A percentile compares a stretch with the other conserved stretches of the same genome.
Evolutionary conservation across 805 yeast species (phyloP).

Genomic region (Starmerella riodocensis): DNA sequence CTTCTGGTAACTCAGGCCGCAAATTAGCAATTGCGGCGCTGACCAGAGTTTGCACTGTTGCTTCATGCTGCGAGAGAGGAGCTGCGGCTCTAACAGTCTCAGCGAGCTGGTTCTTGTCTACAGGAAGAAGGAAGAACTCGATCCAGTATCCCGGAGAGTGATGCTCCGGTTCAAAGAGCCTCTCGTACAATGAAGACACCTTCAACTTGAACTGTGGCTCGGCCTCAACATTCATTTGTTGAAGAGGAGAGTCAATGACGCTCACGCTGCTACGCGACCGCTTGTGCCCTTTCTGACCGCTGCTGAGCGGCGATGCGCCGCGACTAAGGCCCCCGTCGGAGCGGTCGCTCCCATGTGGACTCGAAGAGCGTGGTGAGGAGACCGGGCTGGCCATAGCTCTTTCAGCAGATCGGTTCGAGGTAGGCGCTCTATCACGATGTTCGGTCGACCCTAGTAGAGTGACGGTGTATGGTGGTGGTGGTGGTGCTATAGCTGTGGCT

Average conservation of each 20-base stretch:
- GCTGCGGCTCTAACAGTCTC: slow-evolving; percentile 13
- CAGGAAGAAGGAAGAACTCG: slow-evolving; percentile 26
- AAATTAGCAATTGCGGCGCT: slow-evolving; percentile 21
- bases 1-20: slow-evolving; percentile 2
- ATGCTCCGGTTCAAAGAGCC: slow-evolving; percentile 19
- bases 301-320: too few relatives aligned
- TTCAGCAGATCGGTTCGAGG: too few relatives aligned
- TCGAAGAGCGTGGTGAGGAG: too few relatives aligned
- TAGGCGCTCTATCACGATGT: too few relatives aligned
- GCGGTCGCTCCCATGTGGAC: too few relatives aligned
- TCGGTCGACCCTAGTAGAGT: too few relatives aligned
- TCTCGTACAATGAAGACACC: slow-evolving; percentile 26
- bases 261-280: slow-evolving; percentile 5
- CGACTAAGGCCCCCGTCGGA: too few relatives aligned
- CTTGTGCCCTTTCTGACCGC: too few relatives aligned
- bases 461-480: too few relatives aligned
- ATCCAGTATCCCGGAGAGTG: slow-evolving; percentile 27
- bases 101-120: slow-evolving; percentile 17
- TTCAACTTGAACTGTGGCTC: slow-evolving; percentile 25
- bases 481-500: too few relatives aligned
- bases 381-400: too few relatives aligned
- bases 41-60: slow-evolving; percentile 20
- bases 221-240: slow-evolving; percentile 22
- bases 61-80: slow-evolving; percentile 20
- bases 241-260: slow-evolving; percentile 19